Evolutionary conservation across 108 stramenopile species (phyloP).

Genomic region (Heterococcus sp.): DNA sequence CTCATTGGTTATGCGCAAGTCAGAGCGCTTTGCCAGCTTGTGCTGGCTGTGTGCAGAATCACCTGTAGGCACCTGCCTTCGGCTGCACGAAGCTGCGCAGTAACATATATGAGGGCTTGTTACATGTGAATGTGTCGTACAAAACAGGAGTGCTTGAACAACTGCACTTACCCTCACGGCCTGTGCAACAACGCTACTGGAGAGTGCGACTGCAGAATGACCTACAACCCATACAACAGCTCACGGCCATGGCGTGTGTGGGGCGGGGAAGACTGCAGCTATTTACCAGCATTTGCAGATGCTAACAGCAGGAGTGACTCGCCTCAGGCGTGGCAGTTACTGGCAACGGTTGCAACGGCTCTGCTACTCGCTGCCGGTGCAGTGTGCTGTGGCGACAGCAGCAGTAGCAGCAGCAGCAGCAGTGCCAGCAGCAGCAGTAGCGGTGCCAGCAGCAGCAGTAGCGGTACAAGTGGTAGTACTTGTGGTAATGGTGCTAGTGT

Average conservation of each 20-base stretch:
- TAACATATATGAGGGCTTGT: too few relatives aligned
- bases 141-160: constrained; percentile 71
- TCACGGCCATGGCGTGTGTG: constrained; percentile 28
- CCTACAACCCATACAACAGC: constrained; percentile 72
- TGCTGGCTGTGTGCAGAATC: too few relatives aligned
- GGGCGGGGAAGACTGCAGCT: constrained; percentile 70
- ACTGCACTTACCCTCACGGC: constrained; percentile 80
- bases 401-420: too few relatives aligned
- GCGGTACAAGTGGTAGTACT: neutral
- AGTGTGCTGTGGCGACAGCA: neutral
- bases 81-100: too few relatives aligned
- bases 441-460: neutral
- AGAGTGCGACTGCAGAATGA: constrained; percentile 62
- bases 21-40: too few relatives aligned
- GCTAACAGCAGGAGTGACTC: neutral
- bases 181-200: constrained; percentile 67
- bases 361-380: neutral
- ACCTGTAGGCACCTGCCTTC: too few relatives aligned
- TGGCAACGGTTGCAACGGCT: neutral
- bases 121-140: too few relatives aligned
- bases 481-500: too few relatives aligned
- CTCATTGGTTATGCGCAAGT: neutral
- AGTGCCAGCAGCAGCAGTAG: too few relatives aligned
- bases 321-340: neutral
- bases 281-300: constrained; percentile 48